Base-by-base conservation (phyloP, 441 rosid species). In the Kokia cookei region DNA sequence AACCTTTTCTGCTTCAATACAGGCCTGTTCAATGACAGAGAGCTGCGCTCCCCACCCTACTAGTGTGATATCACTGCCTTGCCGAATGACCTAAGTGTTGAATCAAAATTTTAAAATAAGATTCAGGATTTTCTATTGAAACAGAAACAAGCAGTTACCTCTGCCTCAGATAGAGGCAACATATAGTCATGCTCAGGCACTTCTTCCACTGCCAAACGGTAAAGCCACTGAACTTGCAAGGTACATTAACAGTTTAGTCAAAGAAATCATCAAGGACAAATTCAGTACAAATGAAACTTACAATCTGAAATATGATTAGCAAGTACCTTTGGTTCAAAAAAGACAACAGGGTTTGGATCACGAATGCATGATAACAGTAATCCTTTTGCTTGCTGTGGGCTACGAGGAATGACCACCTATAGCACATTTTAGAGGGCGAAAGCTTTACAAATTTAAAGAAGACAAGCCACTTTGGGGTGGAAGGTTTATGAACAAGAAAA, bases 41-140 rank as follows among this genome's bases (percentile, higher is more conserved):
- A 93, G 91, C 73, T 93, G 98, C 24, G 97, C 97, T 80, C 97
- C 96, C 98, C 98, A 93, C 51, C 98, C 97, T 58, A 93, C 93
- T 55, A 93, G 84, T 14, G 98, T 90, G 77, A 93, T 90, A 84
- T 93, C 97, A 60, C 74, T 87, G 82, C 97, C 98, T 81, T 91
- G 85, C 76, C 83, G 87, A 47, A 92, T 88, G 75, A 93, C 94
- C 96, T 93, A 80, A 66, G 51, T 14, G 77, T 35, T 37, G 42
- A 37, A 61, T 62, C n/a, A 27, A 45, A 70, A 32, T 73, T 79
- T 51, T 74, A 54, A 17, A 26, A 68, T 78, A 27, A 50, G 75
- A 67, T 67, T 48, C 63, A 62, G 43, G 58, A 74, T 47, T 75
- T 48, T 71, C 51, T 37, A 59, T 27, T 29, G 32, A 61, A 47